Evolutionary conservation across 352 stramenopile genomes (phyloP), one percentile per base, ranked within the genome.

Genomic region (Pythium coloratum): DNA sequence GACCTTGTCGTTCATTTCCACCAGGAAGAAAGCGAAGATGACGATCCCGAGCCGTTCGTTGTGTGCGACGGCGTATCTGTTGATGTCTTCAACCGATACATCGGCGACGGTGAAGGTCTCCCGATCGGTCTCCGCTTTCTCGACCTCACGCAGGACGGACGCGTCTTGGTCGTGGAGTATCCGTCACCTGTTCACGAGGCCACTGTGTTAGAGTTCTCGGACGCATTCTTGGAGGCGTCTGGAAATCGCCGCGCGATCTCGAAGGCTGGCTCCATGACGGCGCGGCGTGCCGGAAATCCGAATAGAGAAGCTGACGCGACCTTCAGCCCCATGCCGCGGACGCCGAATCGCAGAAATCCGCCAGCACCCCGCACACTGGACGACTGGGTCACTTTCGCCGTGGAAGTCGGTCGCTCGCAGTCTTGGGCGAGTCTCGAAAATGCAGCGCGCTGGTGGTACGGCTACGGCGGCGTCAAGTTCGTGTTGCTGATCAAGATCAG

Each of bases 251-350:
- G 20, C 6, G 64, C 65, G 64, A 46, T 70, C 51, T 24, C 14
- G 40, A 53, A 24, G 6, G 2, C 40, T 3, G 70, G 70, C 65
- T 61, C 70, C 24, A 67, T 49, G 66, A 76, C 70, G 2, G 50
- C 24, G 0, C 58, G 40, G 24, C 66, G 54, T 30, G 24, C 6
- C 59, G 69, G 24, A 0, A 16, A 38, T 8, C 70, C 53, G 9
- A 16, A 60, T 20, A 76, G 73, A 49, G 70, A 76, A 53, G 70
- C 70, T n/a, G 70, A 76, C 62, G 62, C 65, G 50, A 64, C 53
- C 2, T 76, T 61, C 36, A 65, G 70, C 1, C 70, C 70, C 28
- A 20, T 42, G 1, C 2, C 16, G 51, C 8, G 0, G 8, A 76
- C 40, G 13, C 40, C 18, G 18, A 3, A 49, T 8, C 13, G 40